Evolutionary conservation across 805 yeast species (phyloP), one percentile per base, ranked within the genome.

Genomic region (Starmerella sp.): DNA sequence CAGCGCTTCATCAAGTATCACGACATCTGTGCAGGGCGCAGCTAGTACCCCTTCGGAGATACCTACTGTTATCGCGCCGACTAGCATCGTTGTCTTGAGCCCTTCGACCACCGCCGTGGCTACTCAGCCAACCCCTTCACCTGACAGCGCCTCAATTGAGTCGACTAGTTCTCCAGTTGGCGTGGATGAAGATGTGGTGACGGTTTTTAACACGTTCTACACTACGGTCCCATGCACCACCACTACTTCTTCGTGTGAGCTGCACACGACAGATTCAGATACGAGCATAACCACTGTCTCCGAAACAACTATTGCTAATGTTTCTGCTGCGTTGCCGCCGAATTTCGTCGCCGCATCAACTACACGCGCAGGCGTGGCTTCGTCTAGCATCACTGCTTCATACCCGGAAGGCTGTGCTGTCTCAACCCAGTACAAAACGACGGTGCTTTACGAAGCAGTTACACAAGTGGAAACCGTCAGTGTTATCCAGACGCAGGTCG

Each of bases 201-300:
- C 60, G 7, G 54, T 29, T 3, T 13, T 38, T 14, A 14, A 52
- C 7, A 57, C 57, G 3, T 54, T 32, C 38, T 57, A 48, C 43
- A 53, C 53, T 2, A 54, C 60, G 7, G 54, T 54, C 8, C n/a
- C 60, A 6, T 54, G 60, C 43, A n/a, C 57, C 9, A 56, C 59
- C 2, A 46, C 59, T 14, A 38, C 49, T 10, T 15, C 30, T 8
- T 8, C 43, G 13, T 2, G 17, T 7, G 17, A 37, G 7, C 13
- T 14, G 8, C 13, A 2, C 8, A 37, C 13, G 41, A 37, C 17
- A 9, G n/a, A 14, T 3, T 14, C 17, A 7, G 41, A 14, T 14
- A 14, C 13, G 41, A 15, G 38, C 9, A 7, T 32, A 32, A 7
- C 2, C 35, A 32, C 11, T 8, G 35, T 32, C 11, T 10, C 35